These are phyloP conservation scores for Drechslerella stenobrocha DNA, from an alignment of 2,329 filamentous ascomycete genomes.

Conservation along the genomic window DNA sequence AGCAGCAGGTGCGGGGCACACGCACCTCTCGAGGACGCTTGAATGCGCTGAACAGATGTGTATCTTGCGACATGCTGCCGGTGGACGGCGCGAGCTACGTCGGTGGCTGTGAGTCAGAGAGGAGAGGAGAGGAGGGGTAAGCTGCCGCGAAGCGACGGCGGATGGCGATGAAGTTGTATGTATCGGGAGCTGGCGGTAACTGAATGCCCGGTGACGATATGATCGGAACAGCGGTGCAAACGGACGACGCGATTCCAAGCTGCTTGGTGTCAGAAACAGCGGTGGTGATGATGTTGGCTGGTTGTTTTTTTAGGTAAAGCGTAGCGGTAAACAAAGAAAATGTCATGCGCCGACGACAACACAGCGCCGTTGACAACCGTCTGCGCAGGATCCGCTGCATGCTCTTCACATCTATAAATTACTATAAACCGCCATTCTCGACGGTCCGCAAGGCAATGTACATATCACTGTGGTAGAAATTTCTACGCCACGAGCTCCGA, in stretches of 20 bases:
- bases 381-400: too few species aligned
- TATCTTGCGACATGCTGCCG: constrained; percentile 51
- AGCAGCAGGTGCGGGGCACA: constrained; percentile 12
- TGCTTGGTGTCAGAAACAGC: too few species aligned
- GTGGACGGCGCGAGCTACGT: constrained; percentile 31
- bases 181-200: not conserved
- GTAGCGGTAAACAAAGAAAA: constrained; percentile 40
- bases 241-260: not conserved
- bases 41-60: constrained; percentile 52
- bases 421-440: too few species aligned
- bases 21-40: constrained; percentile 53
- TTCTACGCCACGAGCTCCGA: not conserved
- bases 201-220: too few species aligned
- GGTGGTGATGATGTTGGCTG: not conserved
- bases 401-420: not conserved
- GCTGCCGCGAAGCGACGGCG: constrained; percentile 4
- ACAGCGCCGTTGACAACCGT: constrained; percentile 38
- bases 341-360: constrained; percentile 19
- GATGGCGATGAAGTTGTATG: not conserved
- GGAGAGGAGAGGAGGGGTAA: not conserved
- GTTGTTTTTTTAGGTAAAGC: constrained; percentile 20
- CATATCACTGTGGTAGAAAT: not conserved
- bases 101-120: constrained; percentile 18
- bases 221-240: too few species aligned
- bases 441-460: too few species aligned